Evolutionary conservation across 805 yeast genomes (phyloP), one percentile per base, ranked within the genome.

Genomic region (Ogataea trehaloabstinens): DNA sequence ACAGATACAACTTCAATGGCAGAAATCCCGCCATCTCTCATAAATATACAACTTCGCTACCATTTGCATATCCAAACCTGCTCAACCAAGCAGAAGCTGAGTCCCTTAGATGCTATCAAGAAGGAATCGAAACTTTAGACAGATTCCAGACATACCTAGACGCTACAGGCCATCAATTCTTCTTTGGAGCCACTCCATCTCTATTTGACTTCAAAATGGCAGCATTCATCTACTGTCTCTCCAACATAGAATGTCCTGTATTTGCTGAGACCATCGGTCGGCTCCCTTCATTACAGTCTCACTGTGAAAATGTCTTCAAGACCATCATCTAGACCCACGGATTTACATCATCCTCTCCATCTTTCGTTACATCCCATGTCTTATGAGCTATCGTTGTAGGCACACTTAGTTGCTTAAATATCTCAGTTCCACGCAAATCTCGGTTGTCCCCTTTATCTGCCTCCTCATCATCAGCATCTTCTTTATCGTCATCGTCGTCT

Each of bases 321-420:
- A 35, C 29, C 16, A 50, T 43, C 16, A 29, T 44, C 15, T 51
- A 36, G 33, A 53, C 55, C 93, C 93, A 84, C 4, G 90, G 93
- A 52, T 84, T 84, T 3, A 64, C 63, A 35, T 76, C 82, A 13
- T 74, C 69, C n/a, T 73, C 79, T 16, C 69, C 71, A n/a, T 38
- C 41, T 6, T 37, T 37, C 13, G 56, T 62, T 4, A 70, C 74
- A 53, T 79, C 69, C 78, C 80, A 74, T 2, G 69, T 56, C 49
- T 71, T 74, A 48, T 74, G 82, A 2, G 70, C 78, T 41, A 71
- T 58, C 3, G 73, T 62, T 36, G 69, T 60, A 2, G 82, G 85
- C 44, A 68, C 55, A 44, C 66, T 69, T 33, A 78, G 60, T 40
- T 66, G 69, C 41, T 68, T 71, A 56, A 74, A 78, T 33, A 71